These are phyloP conservation scores for Arthrobotrys megalospora DNA, from an alignment of 2,329 filamentous ascomycete species.

Conservation along the genomic window DNA sequence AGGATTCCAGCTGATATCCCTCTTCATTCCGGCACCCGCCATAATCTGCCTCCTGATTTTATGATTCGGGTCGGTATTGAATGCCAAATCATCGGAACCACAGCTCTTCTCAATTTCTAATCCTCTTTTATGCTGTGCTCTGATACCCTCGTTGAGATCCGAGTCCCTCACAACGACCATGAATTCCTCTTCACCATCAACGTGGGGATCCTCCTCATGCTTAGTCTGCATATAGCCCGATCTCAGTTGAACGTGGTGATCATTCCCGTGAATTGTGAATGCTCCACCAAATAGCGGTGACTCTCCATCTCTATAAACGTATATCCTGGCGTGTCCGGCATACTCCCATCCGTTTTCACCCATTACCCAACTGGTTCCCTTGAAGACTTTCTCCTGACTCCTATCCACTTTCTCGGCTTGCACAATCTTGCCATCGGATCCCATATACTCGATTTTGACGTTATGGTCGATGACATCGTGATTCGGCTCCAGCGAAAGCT, in stretches of 20 bases:
- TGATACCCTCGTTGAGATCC: constrained; percentile 74
- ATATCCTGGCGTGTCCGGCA: constrained; percentile 88
- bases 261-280: constrained; percentile 83
- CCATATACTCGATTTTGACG: constrained; percentile 81
- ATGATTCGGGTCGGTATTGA: constrained; percentile 82
- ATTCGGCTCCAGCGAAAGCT: constrained; percentile 88
- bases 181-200: constrained; percentile 76
- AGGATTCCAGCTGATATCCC: constrained; percentile 73
- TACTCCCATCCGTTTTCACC: constrained; percentile 79
- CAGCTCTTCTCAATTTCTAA: constrained; percentile 73
- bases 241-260: constrained; percentile 87
- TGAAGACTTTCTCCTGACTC: constrained; percentile 84
- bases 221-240: constrained; percentile 81
- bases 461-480: constrained; percentile 86
- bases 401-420: constrained; percentile 80
- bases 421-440: constrained; percentile 78
- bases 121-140: constrained; percentile 69
- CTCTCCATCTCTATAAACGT: constrained; percentile 81
- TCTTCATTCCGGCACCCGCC: constrained; percentile 74
- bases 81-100: constrained; percentile 80
- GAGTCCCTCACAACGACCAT: constrained; percentile 96
- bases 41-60: constrained; percentile 72
- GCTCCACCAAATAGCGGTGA: constrained; percentile 89
- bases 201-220: constrained; percentile 78
- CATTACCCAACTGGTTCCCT: constrained; percentile 81